Base-by-base conservation (phyloP, 1,139 yeast genomes). In the Geotrichum cucujoidarum region DNA sequence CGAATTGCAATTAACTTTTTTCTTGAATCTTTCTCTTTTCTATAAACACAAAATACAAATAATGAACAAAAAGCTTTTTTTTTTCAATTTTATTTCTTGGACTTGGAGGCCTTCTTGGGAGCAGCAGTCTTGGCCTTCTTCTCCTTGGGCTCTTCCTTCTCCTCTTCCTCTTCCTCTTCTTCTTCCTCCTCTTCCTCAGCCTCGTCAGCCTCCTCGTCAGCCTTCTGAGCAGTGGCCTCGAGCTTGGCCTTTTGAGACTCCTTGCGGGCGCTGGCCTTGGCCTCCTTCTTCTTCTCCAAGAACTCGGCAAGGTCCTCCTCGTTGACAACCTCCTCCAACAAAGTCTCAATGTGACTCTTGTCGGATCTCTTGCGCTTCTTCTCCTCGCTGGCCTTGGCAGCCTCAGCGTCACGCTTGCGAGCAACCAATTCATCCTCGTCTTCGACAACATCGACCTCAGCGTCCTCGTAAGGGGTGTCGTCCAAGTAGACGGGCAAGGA, bases 401-500 rank as follows among this genome's bases (percentile, higher is more conserved):
- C 52, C 32, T 52, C 55, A 22, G 54, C 59, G 25, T 48, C 54
- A 30, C 54, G 58, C 14, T 61, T 62, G 14, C 57, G 52, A n/a
- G 57, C 59, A 14, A 57, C 61, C n/a, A 58, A 58, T 29, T 59
- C 57, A 10, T 64, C 58, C 40, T 68, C 54, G 24, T 55, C 60
- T 29, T 56, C 59, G 27, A 60, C 60, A 33, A 65, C 65, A 47
- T 72, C 68, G 43, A 66, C 77, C 29, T 69, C 75, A n/a, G 67
- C 68, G 24, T 43, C 40, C 20, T 48, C 51, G 64, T 77, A 80
- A 43, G 87, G 73, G 52, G 73, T 74, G 33, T 83, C 83, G 42
- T 83, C 72, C 61, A 82, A 78, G 68, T 74, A 92, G 53, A 92
- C 72, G 36, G 98, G 97, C 60, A 92, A 72, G 18, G 92, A 78